A percentile compares a stretch with the other conserved stretches of the same genome.
Evolutionary conservation across 805 yeast species (phyloP).

Genomic region (Zygoascus flipseniorum): DNA sequence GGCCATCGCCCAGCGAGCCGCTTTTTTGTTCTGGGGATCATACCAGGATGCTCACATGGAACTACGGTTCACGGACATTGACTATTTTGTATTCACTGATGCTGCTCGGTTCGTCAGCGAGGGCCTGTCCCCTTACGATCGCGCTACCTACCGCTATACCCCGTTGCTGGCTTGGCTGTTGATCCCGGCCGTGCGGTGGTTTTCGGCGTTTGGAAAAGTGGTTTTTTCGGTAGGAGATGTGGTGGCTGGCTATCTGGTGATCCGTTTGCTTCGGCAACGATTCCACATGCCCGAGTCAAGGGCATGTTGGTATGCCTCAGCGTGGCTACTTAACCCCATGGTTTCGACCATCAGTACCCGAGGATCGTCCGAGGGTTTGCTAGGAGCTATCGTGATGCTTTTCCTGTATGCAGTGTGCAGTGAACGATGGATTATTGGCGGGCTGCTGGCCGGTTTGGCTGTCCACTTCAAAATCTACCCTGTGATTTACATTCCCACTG

Average conservation of each 20-base stretch:
- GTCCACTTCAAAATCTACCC: constrained; percentile 93
- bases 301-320: constrained; percentile 39
- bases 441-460: constrained; percentile 57
- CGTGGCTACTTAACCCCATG: constrained; percentile 94
- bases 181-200: constrained; percentile 48
- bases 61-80: constrained; percentile 88
- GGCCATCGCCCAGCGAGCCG: constrained; percentile 37
- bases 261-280: constrained; percentile 32
- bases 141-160: constrained; percentile 91
- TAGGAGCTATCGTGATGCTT: constrained; percentile 67
- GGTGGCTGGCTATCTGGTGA: constrained; percentile 61
- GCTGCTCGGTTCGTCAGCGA: constrained; percentile 65
- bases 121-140: constrained; percentile 60
- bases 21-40: constrained; percentile 66
- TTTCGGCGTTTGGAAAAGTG: constrained; percentile 66
- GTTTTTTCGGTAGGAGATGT: constrained; percentile 73
- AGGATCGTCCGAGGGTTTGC: constrained; percentile 85
- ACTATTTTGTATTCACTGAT: constrained; percentile 88
- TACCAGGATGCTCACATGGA: constrained; percentile 78
- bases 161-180: constrained; percentile 83
- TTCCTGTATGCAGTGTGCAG: constrained; percentile 40
- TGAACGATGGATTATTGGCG: constrained; percentile 31
- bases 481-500: constrained; percentile 72
- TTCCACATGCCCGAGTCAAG: constrained; percentile 23
- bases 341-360: constrained; percentile 87